Conservation (phyloP, 1,284 basidiomycete genomes). For the Hypsizygus ulmarius region DNA sequence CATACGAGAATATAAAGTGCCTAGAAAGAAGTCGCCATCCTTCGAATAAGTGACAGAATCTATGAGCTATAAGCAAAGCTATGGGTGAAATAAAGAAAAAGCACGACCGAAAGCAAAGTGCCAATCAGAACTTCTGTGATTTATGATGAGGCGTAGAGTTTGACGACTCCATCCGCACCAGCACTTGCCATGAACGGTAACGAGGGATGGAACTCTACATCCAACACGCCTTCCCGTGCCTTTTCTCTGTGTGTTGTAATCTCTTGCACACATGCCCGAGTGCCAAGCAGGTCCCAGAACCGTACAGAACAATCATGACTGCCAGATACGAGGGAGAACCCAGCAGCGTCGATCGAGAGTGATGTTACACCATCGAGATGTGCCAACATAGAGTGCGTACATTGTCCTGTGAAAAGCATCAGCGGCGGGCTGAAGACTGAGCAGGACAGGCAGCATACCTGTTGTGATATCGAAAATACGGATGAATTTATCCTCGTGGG, state of each 20-base stretch:
- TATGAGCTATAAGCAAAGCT: constrained; percentile 25
- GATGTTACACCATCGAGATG: constrained; percentile 92
- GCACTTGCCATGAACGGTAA: constrained; percentile 89
- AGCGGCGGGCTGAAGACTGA: constrained; percentile 4
- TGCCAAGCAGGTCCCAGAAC: constrained; percentile 92
- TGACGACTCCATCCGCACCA: constrained; percentile 93
- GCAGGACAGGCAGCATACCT: constrained; percentile 48
- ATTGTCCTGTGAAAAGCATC: constrained; percentile 53
- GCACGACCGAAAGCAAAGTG: constrained; percentile 8
- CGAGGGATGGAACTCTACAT: constrained; percentile 81
- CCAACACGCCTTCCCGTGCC: constrained; percentile 87
- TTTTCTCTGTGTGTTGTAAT: constrained; percentile 85
- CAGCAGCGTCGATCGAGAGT: constrained; percentile 83
- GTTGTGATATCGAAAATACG: constrained; percentile 84
- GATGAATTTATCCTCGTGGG: constrained; percentile 93
- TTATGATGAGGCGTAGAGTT: constrained; percentile 82
- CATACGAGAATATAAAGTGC: constrained; percentile 22
- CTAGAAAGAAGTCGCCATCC: constrained; percentile 27
- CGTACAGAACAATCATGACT: constrained; percentile 93
- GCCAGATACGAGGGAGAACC: constrained; percentile 85
- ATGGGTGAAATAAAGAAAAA: constrained; percentile 15
- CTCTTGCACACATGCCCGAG: constrained; percentile 85
- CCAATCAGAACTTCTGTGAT: constrained; percentile 20
- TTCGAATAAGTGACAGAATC: constrained; percentile 29
- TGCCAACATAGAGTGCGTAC: constrained; percentile 86